Percentiles rank a stretch among this genome's conserved stretches.
phyloP scores from a whole-genome alignment of 2,329 filamentous ascomycete genomes.

The Fusarium luffae region DNA sequence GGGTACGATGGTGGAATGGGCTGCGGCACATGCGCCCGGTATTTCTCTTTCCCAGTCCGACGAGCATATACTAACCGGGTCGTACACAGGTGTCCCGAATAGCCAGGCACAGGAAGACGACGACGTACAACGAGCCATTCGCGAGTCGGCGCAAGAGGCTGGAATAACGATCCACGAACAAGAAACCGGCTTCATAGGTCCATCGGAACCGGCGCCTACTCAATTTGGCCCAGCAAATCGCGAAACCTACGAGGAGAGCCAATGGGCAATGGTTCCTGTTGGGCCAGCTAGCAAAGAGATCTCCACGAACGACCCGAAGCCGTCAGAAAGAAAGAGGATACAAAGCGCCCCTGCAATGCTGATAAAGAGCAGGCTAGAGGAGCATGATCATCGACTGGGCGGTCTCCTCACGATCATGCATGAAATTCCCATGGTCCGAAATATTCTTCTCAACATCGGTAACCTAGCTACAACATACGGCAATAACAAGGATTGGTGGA shows the following conservation, averaged over 20 bases:
- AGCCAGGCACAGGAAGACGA: conserved; percentile 61
- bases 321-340: conserved; percentile 58
- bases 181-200: conserved; percentile 62
- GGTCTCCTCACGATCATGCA: conserved; percentile 69
- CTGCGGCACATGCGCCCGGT: conserved; percentile 56
- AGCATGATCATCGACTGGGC: conserved; percentile 58
- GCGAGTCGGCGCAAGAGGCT: conserved; percentile 65
- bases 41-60: conserved; percentile 42
- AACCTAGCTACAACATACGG: conserved; percentile 61
- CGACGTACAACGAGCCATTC: conserved; percentile 66
- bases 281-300: conserved; percentile 42
- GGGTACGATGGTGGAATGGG: conserved; percentile 62
- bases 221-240: conserved; percentile 71
- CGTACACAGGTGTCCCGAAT: conserved; percentile 53
- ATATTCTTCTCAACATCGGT: conserved; percentile 62
- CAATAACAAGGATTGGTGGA: conserved; percentile 70
- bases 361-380: conserved; percentile 49
- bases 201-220: conserved; percentile 54
- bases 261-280: conserved; percentile 69
- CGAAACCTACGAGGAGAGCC: conserved; percentile 62
- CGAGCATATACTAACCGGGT: conserved; percentile 42
- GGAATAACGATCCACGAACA: conserved; percentile 58
- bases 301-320: conserved; percentile 39
- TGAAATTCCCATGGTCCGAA: conserved; percentile 68
- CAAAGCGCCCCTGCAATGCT: conserved; percentile 63